Base-by-base conservation (phyloP, 257 asterid species). In the Plantago ovata region DNA sequence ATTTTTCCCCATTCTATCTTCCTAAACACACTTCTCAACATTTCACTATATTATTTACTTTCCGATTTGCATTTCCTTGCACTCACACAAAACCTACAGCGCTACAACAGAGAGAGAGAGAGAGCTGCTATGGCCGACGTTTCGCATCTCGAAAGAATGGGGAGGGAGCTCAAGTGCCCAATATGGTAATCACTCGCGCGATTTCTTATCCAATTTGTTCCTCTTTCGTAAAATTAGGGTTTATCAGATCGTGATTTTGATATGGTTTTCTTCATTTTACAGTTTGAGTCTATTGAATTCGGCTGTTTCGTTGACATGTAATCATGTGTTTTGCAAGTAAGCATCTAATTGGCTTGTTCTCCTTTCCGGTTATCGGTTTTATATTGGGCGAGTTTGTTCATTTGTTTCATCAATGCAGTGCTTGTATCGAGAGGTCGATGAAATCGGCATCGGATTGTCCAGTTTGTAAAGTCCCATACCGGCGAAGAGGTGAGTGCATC, bases 101-200 rank as follows among this genome's bases (percentile, higher is more conserved):
- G 56, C n/a, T n/a, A n/a, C n/a, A n/a, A 38, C 72, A 66, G 13
- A 40, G n/a, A n/a, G 46, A 8, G 52, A 53, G 14, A 16, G 50
- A 6, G 50, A 33, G 56, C 11, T 15, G 53, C 21, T 70, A 88
- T 88, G 96, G 85, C 94, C 18, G 94, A 83, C 56, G 53, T 75
- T 46, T 80, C 87, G 13, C 93, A 92, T 61, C 89, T 88, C 3
- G 98, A 88, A 65, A 84, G 79, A 61, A 83, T 92, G 98, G 98
- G 95, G 15, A 79, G 91, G 79, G 98, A 92, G 79, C 98, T 92
- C 76, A 88, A 92, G 74, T 92, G 98, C 47, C 96, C 98, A 19
- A 92, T 92, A 60, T 92, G 98, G 98, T 88, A 75, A 53, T 49
- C 24, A 24, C 55, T 36, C n/a, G 8, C 8, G 1, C 10, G 33